Percentiles rank a stretch among this genome's conserved stretches.
Conservation (phyloP, 495 filamentous ascomycete genomes). For the Annulohypoxylon moriforme region DNA sequence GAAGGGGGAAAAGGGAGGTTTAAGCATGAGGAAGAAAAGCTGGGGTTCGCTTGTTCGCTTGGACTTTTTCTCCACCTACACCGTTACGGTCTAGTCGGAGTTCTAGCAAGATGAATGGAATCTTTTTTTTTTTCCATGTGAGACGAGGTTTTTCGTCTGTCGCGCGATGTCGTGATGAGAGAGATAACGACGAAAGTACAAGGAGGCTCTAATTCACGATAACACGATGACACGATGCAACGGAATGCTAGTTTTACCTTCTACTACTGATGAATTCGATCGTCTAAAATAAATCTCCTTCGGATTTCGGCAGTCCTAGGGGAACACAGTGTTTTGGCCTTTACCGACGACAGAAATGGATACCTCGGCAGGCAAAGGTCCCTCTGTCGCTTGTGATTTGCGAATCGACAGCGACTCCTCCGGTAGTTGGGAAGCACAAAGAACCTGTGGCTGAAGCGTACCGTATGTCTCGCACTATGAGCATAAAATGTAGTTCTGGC, state of each 20-base stretch:
- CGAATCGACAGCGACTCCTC: conserved; percentile 6
- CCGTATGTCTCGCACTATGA: conserved; percentile 37
- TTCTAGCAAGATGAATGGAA: neutral
- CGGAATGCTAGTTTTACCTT: neutral
- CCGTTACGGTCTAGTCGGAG: conserved; percentile 7
- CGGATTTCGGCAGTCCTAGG: conserved; percentile 16
- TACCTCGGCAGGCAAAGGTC: conserved; percentile 27
- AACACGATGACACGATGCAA: neutral
- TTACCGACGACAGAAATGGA: conserved; percentile 38
- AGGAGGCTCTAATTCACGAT: conserved; percentile 3
- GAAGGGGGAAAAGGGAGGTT: conserved; percentile 10
- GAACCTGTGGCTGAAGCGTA: conserved; percentile 14
- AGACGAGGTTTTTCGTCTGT: neutral
- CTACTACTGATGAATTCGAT: conserved; percentile 11
- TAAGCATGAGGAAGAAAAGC: conserved; percentile 23
- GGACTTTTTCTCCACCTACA: conserved; percentile 28
- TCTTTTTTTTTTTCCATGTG: neutral
- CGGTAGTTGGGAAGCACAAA: conserved; percentile 32
- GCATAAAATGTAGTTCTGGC: conserved; percentile 10
- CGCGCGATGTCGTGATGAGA: too few relatives aligned
- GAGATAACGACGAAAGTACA: neutral
- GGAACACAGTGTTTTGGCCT: conserved; percentile 21
- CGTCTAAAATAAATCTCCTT: conserved; percentile 3
- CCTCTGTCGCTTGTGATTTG: conserved; percentile 35
- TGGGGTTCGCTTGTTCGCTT: conserved; percentile 42